Base-by-base conservation (phyloP, 2,329 filamentous ascomycete species). In the Apiospora hydei region DNA sequence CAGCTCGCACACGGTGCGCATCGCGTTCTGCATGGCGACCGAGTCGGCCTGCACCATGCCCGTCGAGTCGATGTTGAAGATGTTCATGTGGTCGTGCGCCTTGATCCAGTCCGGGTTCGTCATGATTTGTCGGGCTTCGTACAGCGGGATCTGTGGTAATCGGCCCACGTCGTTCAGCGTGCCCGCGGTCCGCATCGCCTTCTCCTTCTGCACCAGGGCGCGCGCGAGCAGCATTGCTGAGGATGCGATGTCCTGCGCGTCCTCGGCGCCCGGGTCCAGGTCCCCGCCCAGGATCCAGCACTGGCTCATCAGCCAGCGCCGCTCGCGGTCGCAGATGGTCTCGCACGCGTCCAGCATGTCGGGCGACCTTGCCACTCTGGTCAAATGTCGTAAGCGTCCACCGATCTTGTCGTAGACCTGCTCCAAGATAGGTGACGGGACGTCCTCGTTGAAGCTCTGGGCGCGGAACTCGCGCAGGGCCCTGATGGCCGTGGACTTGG, bases 221-320 rank as follows among this genome's bases (percentile, higher is more conserved):
- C 88, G 86, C n/a, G 88, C 88, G 1, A 90, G 82, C 7, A 90
- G 85, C 86, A 89, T 89, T 10, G 88, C 88, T 7, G 88, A 87
- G 11, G 86, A 86, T 77, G 83, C 69, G 74, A 88, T 86, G 73
- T 89, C 89, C 74, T 89, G 90, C 79, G 91, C 88, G 75, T 91
- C 88, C 87, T 91, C 91, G 70, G 90, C 90, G 74, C 91, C 89
- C 80, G 91, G 89, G 76, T 92, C 90, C 88, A 94, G 93, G 74
- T 92, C 91, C 69, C 83, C 84, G 14, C 92, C 92, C 4, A 94
- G 86, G 72, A 94, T 92, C 87, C 91, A 93, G 83, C 92, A 94
- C 79, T 92, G 90, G 82, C 93, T 93, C 11, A 94, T 84, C 75
- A 94, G 92, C 91, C 92, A 94, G n/a, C 88, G 91, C 83, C 92